Base-by-base conservation (phyloP, 164 flowering plant genomes). In the Saururus chinensis region DNA sequence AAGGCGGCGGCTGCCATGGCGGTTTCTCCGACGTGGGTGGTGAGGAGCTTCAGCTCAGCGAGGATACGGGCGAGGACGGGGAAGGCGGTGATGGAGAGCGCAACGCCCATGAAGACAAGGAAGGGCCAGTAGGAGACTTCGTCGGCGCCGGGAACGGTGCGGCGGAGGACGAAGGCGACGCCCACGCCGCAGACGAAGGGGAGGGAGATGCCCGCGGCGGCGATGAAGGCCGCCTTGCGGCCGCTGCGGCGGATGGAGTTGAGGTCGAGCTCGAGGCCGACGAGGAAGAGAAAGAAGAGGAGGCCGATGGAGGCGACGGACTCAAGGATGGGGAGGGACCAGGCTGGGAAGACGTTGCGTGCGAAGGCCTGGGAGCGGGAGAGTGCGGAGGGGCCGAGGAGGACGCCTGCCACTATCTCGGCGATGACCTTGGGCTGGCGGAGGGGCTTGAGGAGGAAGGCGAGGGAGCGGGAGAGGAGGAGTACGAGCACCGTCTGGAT, bases 361-460 rank as follows among this genome's bases (percentile, higher is more conserved):
- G 68, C 12, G 54, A 56, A 77, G 1, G 45, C 35, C n/a, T 66
- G 30, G 67, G 65, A 69, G 1, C 75, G 61, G 14, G 77, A 77
- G 0, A 71, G 64, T 16, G 65, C 75, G 3, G 80, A 77, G 22
- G 80, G 80, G 0, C 80, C 80, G 10, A 77, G 62, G 22, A 77
- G 16, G 42, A 77, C 67, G n/a, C 80, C 80, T 13, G 77, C 80
- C 74, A 85, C n/a, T 0, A 88, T 88, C 67, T 91, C 97, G 0
- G 97, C 91, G 20, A 88, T 77, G 74, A 91, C 97, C 71, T 76
- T 80, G 41, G 97, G 96, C 61, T 91, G 97, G 25, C 96, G 83
- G 57, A 91, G 84, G 23, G 97, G 96, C 59, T 80, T 88, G 71
- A 91, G 77, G 41, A 82, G 74, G 72, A 81, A 75, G 56, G 84